Evolutionary conservation across 1,284 basidiomycete genomes (phyloP), one percentile per base, ranked within the genome.

Genomic region (Rhizopogon hawkerae): DNA sequence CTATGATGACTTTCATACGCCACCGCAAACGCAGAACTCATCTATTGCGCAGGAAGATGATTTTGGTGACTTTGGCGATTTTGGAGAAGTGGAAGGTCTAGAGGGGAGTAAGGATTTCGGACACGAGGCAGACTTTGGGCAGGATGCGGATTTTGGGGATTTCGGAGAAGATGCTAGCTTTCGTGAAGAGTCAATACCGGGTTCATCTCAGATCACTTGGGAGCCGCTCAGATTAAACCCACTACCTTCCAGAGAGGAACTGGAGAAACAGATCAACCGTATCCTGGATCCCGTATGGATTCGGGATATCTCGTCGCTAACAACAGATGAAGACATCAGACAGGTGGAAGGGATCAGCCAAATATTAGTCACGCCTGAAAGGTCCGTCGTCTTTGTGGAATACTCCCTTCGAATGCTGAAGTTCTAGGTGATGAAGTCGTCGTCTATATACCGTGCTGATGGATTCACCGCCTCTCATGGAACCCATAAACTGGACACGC

Each of bases 401-500:
- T 35, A 49, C 54, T 61, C 58, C 56, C 54, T 54, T 56, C 52
- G 52, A 13, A 48, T 61, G 5, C 18, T 43, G 13, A 43, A 43
- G 7, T 14, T n/a, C 16, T 66, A 60, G 61, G 54, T 54, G 48
- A 55, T 54, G 49, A 64, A 92, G 90, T 63, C 90, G 89, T 46
- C 75, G 83, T 54, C 67, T 89, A 46, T 89, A 89, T 68, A 79
- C 83, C 48, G 74, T 77, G 53, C 66, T 89, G 53, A 69, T 81
- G 57, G 80, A 76, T 64, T 77, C 74, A 37, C 74, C 84, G 48
- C 78, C 83, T 56, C 71, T 77, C 7, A 78, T 83, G 45, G 82
- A 85, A 63, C 85, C 89, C 11, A 83, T 92, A 42, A 93, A 90
- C 60, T 96, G 92, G 92, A 91, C 83, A 49, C 81, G 91, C 37